These are phyloP conservation scores for Aphanomyces astaci DNA, from an alignment of 352 stramenopile genomes.

Conservation along the genomic window DNA sequence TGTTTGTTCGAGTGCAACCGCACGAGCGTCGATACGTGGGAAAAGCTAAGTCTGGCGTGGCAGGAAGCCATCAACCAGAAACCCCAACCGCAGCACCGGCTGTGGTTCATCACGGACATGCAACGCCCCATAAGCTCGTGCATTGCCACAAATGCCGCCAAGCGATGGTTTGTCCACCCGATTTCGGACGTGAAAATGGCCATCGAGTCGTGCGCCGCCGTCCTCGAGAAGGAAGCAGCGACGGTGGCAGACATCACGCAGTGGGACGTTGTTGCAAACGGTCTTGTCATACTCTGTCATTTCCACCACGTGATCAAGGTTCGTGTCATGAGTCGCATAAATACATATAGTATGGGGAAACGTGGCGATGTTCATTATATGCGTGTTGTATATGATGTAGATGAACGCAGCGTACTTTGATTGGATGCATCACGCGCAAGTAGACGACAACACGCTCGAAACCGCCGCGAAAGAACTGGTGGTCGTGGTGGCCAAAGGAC, in stretches of 20 bases:
- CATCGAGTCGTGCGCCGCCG: background rate
- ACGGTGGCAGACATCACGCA: background rate
- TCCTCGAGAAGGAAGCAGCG: background rate
- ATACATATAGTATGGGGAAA: no score
- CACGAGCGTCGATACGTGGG: background rate
- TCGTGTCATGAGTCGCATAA: no score
- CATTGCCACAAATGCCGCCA: background rate
- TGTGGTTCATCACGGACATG: conserved; percentile 5
- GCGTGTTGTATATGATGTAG: background rate
- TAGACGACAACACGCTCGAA: background rate
- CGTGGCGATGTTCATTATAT: no score
- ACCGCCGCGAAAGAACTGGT: background rate
- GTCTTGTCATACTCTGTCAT: background rate
- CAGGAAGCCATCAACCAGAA: conserved; percentile 9
- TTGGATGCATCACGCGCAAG: background rate
- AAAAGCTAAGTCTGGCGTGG: background rate
- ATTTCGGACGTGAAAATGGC: background rate
- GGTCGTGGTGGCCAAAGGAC: background rate
- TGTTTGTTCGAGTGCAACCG: background rate
- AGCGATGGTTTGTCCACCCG: background rate
- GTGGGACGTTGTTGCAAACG: background rate
- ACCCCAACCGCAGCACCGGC: background rate
- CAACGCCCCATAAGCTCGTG: background rate
- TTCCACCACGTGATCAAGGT: conserved; percentile 2
- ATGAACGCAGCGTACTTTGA: background rate